Conservation (phyloP, 2,329 filamentous ascomycete species). For the Xylaria sp. region DNA sequence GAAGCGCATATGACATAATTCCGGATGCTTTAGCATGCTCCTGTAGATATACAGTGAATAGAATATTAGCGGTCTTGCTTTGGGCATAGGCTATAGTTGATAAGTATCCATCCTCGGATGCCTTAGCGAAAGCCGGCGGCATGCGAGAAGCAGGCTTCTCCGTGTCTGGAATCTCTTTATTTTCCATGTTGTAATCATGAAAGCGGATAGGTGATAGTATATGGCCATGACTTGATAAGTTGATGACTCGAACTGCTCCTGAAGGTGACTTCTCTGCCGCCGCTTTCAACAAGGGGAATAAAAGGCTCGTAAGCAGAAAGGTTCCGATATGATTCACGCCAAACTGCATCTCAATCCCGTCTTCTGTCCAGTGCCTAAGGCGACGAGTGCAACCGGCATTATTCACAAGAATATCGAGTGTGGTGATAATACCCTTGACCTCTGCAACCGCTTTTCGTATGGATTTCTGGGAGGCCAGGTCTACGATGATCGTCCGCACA, state of each 20-base stretch:
- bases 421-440: constrained; percentile 40
- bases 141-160: constrained; percentile 40
- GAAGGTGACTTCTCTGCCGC: constrained; percentile 42
- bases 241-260: constrained; percentile 46
- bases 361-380: constrained; percentile 49
- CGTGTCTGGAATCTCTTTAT: constrained; percentile 44
- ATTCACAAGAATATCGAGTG: constrained; percentile 50
- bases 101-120: constrained; percentile 45
- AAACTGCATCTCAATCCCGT: constrained; percentile 51
- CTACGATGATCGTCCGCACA: constrained; percentile 44
- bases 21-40: constrained; percentile 40
- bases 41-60: constrained; percentile 50
- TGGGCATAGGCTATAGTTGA: constrained; percentile 54
- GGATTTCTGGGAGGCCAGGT: constrained; percentile 46
- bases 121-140: constrained; percentile 40
- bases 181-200: constrained; percentile 51
- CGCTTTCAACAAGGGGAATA: constrained; percentile 44
- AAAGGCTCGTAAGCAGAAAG: constrained; percentile 47
- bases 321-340: constrained; percentile 48
- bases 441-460: constrained; percentile 46
- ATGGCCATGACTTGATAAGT: constrained; percentile 50
- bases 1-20: constrained; percentile 48
- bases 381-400: constrained; percentile 48
- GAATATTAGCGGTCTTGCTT: constrained; percentile 58
- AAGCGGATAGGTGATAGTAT: constrained; percentile 50